Conservation (phyloP, 2,329 filamentous ascomycete genomes). For the Pleoardoris graminearum region DNA sequence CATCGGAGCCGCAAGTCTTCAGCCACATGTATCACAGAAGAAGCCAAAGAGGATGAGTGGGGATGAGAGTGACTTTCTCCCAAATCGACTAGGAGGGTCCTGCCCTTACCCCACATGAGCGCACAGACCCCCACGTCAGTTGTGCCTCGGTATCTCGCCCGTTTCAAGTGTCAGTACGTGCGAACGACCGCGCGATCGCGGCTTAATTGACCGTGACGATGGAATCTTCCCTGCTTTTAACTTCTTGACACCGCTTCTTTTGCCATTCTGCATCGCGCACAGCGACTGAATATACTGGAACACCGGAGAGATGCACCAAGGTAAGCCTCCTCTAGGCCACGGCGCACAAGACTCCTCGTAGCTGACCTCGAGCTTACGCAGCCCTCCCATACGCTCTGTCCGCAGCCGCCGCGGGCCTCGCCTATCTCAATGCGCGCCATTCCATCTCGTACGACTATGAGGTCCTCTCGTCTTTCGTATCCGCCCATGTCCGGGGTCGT, state of each 20-base stretch:
- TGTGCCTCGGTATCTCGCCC: neutral
- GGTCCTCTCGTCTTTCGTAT: constrained; percentile 60
- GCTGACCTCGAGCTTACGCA: constrained; percentile 9
- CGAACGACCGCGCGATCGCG: neutral
- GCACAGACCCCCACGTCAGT: neutral
- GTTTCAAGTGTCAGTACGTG: neutral
- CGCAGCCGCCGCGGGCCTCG: constrained; percentile 49
- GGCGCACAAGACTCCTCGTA: neutral
- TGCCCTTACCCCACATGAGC: constrained; percentile 2
- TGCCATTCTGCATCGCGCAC: too few relatives aligned
- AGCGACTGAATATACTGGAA: too few relatives aligned
- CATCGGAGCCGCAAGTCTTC: too few relatives aligned
- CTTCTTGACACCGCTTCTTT: too few relatives aligned
- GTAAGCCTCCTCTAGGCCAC: neutral
- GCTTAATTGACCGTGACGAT: neutral
- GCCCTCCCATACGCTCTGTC: constrained; percentile 36
- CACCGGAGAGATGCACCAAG: too few relatives aligned
- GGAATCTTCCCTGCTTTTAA: neutral
- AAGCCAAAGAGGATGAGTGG: neutral
- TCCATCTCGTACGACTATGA: constrained; percentile 64
- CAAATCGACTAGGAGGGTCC: neutral
- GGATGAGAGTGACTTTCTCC: neutral
- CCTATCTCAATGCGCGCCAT: constrained; percentile 70
- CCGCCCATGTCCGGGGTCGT: constrained; percentile 49
- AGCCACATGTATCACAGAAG: neutral